Evolutionary conservation across 2,329 filamentous ascomycete species (phyloP).

Genomic region (Aspergillus sp.): DNA sequence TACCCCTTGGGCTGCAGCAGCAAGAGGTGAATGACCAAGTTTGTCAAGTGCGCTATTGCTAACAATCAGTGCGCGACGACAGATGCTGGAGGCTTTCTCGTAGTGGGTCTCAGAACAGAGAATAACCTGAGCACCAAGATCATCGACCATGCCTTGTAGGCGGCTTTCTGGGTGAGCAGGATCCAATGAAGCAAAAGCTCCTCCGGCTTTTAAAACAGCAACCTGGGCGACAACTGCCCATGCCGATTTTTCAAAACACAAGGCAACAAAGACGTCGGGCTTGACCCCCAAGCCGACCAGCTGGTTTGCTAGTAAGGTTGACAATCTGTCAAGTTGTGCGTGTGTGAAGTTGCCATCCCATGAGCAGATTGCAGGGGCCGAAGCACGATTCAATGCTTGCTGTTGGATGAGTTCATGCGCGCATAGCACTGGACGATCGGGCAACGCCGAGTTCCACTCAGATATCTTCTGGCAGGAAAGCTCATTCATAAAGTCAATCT

Average conservation of each 20-base stretch:
- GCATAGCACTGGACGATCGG: conserved; percentile 34
- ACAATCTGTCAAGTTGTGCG: conserved; percentile 40
- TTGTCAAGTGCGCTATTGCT: conserved; percentile 29
- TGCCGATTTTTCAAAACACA: conserved; percentile 48
- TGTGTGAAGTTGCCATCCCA: conserved; percentile 44
- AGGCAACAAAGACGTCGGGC: conserved; percentile 41
- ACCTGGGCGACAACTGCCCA: conserved; percentile 47
- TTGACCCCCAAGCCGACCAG: conserved; percentile 43
- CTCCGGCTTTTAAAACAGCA: conserved; percentile 46
- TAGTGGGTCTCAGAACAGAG: conserved; percentile 36
- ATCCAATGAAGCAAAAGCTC: conserved; percentile 46
- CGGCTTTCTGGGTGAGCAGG: conserved; percentile 43
- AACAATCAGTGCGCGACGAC: conserved; percentile 31
- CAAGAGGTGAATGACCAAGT: conserved; percentile 26
- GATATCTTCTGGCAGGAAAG: conserved; percentile 34
- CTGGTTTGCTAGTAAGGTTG: conserved; percentile 39
- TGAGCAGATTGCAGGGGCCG: conserved; percentile 34
- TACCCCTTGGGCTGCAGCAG: conserved; percentile 17
- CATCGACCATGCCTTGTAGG: conserved; percentile 36
- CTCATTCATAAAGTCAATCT: conserved; percentile 35
- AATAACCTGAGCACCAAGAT: conserved; percentile 38
- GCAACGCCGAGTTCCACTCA: conserved; percentile 37
- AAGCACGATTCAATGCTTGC: conserved; percentile 26
- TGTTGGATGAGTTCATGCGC: conserved; percentile 42
- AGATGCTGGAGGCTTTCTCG: conserved; percentile 33